These are phyloP conservation scores for Bipolaris oryzae DNA, from an alignment of 2,329 filamentous ascomycete genomes.

Conservation along the genomic window DNA sequence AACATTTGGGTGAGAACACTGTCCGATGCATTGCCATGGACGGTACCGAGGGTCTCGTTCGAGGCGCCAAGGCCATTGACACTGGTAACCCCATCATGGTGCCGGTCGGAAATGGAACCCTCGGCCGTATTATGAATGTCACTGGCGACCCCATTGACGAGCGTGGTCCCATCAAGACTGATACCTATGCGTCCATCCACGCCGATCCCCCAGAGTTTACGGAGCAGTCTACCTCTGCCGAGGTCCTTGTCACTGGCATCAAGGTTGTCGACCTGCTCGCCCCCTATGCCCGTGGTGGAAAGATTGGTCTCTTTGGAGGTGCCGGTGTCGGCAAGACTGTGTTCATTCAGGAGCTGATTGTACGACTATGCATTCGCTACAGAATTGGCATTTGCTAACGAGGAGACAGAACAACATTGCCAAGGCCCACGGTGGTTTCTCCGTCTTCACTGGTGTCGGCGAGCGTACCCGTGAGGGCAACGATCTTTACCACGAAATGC, in stretches of 20 bases:
- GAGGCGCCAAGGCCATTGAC: conserved; percentile 83
- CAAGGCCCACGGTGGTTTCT: conserved; percentile 99
- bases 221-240: conserved; percentile 94
- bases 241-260: conserved; percentile 98
- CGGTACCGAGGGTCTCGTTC: conserved; percentile 99
- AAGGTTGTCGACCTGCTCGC: conserved; percentile 99
- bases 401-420: conserved; percentile 90
- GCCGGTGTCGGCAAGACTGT: conserved; percentile 99
- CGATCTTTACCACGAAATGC: conserved; percentile 99
- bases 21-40: conserved; percentile 99
- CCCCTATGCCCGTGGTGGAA: conserved; percentile 99
- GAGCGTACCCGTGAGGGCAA: conserved; percentile 99
- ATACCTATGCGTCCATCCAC: conserved; percentile 90
- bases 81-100: conserved; percentile 96
- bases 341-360: conserved; percentile 99
- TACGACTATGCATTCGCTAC: conserved; percentile 51
- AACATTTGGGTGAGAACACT: conserved; percentile 99
- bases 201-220: conserved; percentile 88
- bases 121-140: conserved; percentile 99
- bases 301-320: conserved; percentile 99
- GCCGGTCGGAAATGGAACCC: conserved; percentile 88
- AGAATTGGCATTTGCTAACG: conserved; percentile 30
- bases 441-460: conserved; percentile 99
- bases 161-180: conserved; percentile 95
- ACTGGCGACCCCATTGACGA: conserved; percentile 99